Percentiles rank a stretch among this genome's conserved stretches.
These are phyloP conservation scores for Gnomoniopsis smithogilvyi DNA, from an alignment of 2,329 filamentous ascomycete genomes.

Conservation along the genomic window DNA sequence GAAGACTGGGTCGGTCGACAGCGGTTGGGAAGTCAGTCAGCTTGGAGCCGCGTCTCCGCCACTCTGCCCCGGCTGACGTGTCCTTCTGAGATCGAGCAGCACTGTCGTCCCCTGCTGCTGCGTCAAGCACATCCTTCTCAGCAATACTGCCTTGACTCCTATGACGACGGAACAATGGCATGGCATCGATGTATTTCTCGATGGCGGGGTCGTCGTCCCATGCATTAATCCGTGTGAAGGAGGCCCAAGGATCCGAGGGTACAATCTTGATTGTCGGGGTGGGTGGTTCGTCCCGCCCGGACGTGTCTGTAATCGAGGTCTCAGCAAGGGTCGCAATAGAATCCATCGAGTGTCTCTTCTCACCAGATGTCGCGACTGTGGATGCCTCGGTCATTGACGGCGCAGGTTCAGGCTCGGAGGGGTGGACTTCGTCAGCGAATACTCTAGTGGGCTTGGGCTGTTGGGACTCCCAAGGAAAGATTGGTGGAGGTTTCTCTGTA, in stretches of 20 bases:
- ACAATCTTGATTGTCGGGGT: conserved; percentile 45
- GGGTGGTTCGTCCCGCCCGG: conserved; percentile 44
- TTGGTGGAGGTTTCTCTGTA: conserved; percentile 57
- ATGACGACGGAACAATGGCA: conserved; percentile 58
- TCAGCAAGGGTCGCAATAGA: conserved; percentile 25
- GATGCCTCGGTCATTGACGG: conserved; percentile 26
- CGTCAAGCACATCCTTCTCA: conserved; percentile 22
- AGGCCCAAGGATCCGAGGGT: conserved; percentile 64
- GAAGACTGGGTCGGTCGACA: conserved; percentile 78
- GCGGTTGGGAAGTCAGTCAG: conserved; percentile 87
- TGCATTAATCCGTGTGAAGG: conserved; percentile 75
- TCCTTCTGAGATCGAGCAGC: conserved; percentile 11
- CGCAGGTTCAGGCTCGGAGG: conserved; percentile 27
- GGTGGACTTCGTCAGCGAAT: conserved; percentile 54
- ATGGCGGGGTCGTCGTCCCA: conserved; percentile 94
- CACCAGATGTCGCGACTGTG: conserved; percentile 24
- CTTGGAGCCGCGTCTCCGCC: conserved; percentile 49
- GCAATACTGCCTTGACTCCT: conserved; percentile 30
- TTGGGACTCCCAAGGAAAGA: conserved; percentile 89
- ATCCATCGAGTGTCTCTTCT: conserved; percentile 20
- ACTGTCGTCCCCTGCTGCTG: conserved; percentile 11
- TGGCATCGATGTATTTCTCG: conserved; percentile 75
- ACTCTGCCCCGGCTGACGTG: conserved; percentile 16
- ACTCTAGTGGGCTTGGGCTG: conserved; percentile 61
- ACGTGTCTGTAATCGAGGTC: conserved; percentile 33